These are phyloP conservation scores for Cicer yamashitae DNA, from an alignment of 306 rosid genomes.

Conservation along the genomic window DNA sequence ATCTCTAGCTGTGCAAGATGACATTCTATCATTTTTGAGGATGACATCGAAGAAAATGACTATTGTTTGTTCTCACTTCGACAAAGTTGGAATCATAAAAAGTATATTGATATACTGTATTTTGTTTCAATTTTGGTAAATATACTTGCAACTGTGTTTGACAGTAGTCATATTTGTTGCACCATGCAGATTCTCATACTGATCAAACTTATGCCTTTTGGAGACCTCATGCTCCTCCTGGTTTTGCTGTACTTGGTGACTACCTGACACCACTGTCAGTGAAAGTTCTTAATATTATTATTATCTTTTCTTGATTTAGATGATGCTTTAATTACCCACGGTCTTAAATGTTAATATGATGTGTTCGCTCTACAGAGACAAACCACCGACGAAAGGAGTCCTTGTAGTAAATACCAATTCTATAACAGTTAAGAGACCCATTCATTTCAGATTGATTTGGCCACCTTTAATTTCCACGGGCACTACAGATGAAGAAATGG, in stretches of 20 bases:
- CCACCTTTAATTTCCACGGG: constrained; percentile 63
- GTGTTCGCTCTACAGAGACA: constrained; percentile 71
- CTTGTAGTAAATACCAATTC: constrained; percentile 82
- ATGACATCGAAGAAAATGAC: constrained; percentile 88
- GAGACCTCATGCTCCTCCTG: constrained; percentile 97
- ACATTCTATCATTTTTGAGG: constrained; percentile 85
- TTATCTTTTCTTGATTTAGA: constrained; percentile 28
- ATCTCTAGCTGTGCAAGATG: constrained; percentile 93
- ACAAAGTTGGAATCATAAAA: constrained; percentile 84
- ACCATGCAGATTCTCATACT: constrained; percentile 63
- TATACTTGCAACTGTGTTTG: constrained; percentile 33
- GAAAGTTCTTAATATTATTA: constrained; percentile 24
- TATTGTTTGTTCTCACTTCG: constrained; percentile 86
- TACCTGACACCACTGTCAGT: constrained; percentile 91
- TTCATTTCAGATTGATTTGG: constrained; percentile 83
- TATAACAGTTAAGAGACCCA: constrained; percentile 76
- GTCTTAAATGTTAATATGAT: constrained; percentile 39
- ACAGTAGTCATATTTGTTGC: constrained; percentile 37
- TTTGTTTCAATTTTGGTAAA: constrained; percentile 15
- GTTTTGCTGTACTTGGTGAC: constrained; percentile 95
- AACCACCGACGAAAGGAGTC: constrained; percentile 94
- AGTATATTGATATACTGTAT: constrained; percentile 51
- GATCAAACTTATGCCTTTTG: constrained; percentile 86
- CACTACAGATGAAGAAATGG: constrained; percentile 44
- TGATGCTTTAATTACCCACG: constrained; percentile 18